Conservation (phyloP, 768 basidiomycete genomes). For the Chalciporus chontae region DNA sequence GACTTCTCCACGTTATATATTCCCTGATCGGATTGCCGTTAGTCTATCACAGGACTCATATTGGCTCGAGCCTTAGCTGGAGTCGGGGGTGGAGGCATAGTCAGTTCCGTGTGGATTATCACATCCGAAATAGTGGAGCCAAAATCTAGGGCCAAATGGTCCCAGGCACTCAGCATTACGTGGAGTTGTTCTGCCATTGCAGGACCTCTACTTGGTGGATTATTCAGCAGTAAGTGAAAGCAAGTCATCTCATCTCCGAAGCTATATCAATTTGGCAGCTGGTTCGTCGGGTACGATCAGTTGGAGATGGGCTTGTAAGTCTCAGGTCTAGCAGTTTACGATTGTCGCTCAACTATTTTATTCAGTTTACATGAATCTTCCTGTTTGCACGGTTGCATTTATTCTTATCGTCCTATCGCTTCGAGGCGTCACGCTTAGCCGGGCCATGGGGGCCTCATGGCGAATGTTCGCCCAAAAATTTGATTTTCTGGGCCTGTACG, state of each 20-base stretch:
- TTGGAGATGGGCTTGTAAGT: constrained; percentile 89
- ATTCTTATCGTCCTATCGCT: constrained; percentile 59
- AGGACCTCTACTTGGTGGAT: constrained; percentile 77
- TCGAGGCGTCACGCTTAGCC: constrained; percentile 48
- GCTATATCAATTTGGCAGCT: constrained; percentile 24
- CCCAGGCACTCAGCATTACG: constrained; percentile 77
- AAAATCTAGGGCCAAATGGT: constrained; percentile 73
- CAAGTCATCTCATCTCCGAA: constrained; percentile 12
- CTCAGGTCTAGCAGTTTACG: neutral
- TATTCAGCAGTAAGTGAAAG: constrained; percentile 68
- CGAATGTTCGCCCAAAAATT: constrained; percentile 50
- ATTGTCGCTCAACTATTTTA: constrained; percentile 15
- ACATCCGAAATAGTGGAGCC: constrained; percentile 81
- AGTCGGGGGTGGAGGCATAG: constrained; percentile 85
- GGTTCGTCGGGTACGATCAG: constrained; percentile 35
- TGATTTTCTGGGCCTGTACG: constrained; percentile 79
- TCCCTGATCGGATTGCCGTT: constrained; percentile 16
- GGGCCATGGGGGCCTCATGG: constrained; percentile 53
- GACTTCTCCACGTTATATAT: constrained; percentile 14
- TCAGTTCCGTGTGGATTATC: constrained; percentile 82
- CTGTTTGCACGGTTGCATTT: constrained; percentile 61
- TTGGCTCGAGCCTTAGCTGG: constrained; percentile 64
- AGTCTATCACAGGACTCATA: constrained; percentile 59
- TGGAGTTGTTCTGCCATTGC: constrained; percentile 86
- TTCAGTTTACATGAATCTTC: constrained; percentile 76